Conservation (phyloP, 169 alveolate species). For the Plasmodium fragile region DNA sequence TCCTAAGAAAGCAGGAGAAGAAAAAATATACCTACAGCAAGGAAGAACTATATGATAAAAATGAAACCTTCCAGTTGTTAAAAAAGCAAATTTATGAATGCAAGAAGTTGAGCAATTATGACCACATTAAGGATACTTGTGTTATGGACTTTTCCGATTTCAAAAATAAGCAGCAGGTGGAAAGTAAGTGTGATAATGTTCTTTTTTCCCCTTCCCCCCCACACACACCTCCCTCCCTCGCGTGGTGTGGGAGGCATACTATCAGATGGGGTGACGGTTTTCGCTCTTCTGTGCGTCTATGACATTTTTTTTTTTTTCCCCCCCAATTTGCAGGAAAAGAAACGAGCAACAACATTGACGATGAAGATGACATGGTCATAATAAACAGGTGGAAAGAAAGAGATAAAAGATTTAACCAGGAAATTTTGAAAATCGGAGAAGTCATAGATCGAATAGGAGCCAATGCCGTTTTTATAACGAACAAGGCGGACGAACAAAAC, state of each 20-base stretch:
- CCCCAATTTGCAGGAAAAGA: conserved; percentile 42
- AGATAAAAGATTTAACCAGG: conserved; percentile 82
- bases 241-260: background rate
- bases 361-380: conserved; percentile 77
- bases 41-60: conserved; percentile 58
- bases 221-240: no score
- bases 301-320: background rate
- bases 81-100: conserved; percentile 61
- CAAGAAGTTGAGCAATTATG: conserved; percentile 47
- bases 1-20: conserved; percentile 33
- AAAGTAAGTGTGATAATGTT: conserved; percentile 33
- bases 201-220: background rate
- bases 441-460: conserved; percentile 85
- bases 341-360: conserved; percentile 72
- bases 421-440: conserved; percentile 85
- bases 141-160: conserved; percentile 6
- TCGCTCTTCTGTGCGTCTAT: background rate
- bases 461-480: conserved; percentile 37
- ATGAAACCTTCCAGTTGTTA: conserved; percentile 23
- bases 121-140: conserved; percentile 34
- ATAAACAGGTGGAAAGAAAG: conserved; percentile 81
- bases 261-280: background rate
- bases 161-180: conserved; percentile 29
- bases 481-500: conserved; percentile 62
- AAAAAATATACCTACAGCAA: conserved; percentile 9